Evolutionary conservation across 2,329 filamentous ascomycete genomes (phyloP), one percentile per base, ranked within the genome.

Genomic region (Claviceps pazoutovae): DNA sequence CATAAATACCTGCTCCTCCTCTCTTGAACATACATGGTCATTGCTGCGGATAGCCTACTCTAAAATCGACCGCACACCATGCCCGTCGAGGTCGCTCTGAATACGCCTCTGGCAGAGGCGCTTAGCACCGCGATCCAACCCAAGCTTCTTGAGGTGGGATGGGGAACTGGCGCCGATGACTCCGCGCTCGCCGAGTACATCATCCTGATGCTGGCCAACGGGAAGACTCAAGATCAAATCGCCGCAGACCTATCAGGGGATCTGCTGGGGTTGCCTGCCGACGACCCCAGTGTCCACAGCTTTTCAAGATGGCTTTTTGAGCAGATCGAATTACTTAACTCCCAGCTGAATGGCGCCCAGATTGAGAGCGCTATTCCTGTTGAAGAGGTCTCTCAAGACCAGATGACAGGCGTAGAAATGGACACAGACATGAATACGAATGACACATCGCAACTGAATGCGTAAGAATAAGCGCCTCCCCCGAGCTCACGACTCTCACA

Each of bases 271-370:
- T 78, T 96, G 4, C 81, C 82, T 2, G 82, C 88, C 46, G 89
- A 95, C 54, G 91, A 96, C 60, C 81, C 85, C 49, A 83, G 83
- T 57, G 88, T 88, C 7, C 80, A 79, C 55, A 84, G 90, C 51
- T 97, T 98, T 64, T 83, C 90, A 55, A 78, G 76, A 64, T 98
- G 93, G 93, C 73, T 98, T n/a, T 97, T 97, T 64, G 80, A 89
- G 51, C 86, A 95, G 65, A 83, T 95, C 55, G 80, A 84, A 46
- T 57, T 71, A 13, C 73, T 93, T 55, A 81, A 83, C 61, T 71
- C 73, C 48, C 80, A 84, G 64, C 61, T 83, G 54, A 82, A 82
- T 57, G 78, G 78, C 23, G 67, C 62, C 16, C 66, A 68, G 55
- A 47, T 62, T 36, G 60, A 61, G 5, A 62, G 54, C 17, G 63